phyloP scores from a whole-genome alignment of 1,139 yeast species.

The Magnusiomyces suaveolens region DNA sequence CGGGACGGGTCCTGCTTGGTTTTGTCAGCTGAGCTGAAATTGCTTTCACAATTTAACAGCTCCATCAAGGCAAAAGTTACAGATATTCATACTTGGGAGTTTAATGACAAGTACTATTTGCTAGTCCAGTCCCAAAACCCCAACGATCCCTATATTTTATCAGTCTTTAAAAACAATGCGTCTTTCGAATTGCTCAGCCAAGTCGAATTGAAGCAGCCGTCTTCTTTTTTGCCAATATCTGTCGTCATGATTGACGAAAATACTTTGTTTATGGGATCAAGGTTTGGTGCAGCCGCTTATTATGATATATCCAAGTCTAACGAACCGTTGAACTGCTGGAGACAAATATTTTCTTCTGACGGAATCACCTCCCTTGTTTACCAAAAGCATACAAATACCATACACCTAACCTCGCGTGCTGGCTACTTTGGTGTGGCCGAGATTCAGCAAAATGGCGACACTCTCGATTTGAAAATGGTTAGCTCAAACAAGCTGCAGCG shows the following conservation, averaged over 20 bases:
- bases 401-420: slow-evolving; percentile 25
- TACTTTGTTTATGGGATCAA: slow-evolving; percentile 53
- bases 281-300: slow-evolving; percentile 56
- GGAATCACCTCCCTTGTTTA: slow-evolving; percentile 12
- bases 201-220: slow-evolving; percentile 19
- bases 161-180: slow-evolving; percentile 26
- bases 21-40: slow-evolving; percentile 31
- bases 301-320: slow-evolving; percentile 34
- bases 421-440: slow-evolving; percentile 22
- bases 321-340: slow-evolving; percentile 34
- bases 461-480: slow-evolving; percentile 31
- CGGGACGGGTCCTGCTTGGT: slow-evolving; percentile 46
- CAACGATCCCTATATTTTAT: slow-evolving; percentile 44
- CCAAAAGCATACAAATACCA: slow-evolving; percentile 11
- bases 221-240: slow-evolving; percentile 51
- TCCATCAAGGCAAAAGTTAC: slow-evolving; percentile 40
- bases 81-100: slow-evolving; percentile 39
- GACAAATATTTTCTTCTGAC: slow-evolving; percentile 31
- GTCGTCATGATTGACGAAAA: slow-evolving; percentile 37
- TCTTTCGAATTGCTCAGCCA: slow-evolving; percentile 1
- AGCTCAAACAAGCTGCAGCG: slow-evolving; percentile 58
- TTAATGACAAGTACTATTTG: slow-evolving; percentile 30
- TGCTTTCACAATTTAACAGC: slow-evolving; percentile 16
- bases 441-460: neutral
- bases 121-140: slow-evolving; percentile 64